These are phyloP conservation scores for Mucuna pruriens DNA, from an alignment of 306 rosid genomes.

Conservation along the genomic window DNA sequence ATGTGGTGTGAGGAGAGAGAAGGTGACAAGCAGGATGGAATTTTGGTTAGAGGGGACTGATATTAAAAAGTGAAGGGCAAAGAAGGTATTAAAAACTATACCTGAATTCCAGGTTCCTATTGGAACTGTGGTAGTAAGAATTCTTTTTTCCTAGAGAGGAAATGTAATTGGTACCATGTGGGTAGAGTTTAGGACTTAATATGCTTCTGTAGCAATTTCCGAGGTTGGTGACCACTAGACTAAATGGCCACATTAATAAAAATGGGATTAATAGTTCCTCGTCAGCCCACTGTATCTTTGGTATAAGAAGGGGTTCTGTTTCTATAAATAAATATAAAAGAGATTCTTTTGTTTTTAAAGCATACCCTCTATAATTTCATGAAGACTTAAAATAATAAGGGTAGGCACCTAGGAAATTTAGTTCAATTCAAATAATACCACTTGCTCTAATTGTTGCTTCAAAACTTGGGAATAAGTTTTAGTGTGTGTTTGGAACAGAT, in stretches of 20 bases:
- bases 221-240: conserved; percentile 3
- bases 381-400: too few relatives aligned
- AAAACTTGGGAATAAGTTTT: too few relatives aligned
- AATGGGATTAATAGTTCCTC: too few relatives aligned
- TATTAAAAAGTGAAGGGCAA: too few relatives aligned
- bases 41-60: background rate
- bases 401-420: background rate
- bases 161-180: background rate
- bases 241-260: background rate
- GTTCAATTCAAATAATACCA: too few relatives aligned
- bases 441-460: too few relatives aligned
- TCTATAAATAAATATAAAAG: background rate
- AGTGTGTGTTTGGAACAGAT: too few relatives aligned
- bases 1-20: background rate
- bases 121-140: background rate
- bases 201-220: background rate
- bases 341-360: background rate
- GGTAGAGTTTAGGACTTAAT: background rate
- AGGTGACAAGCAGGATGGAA: background rate
- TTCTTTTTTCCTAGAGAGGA: background rate
- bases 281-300: too few relatives aligned
- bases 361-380: background rate
- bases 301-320: background rate
- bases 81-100: background rate
- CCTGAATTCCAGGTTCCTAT: background rate